Percentiles rank a stretch among this genome's conserved stretches.
Conservation (phyloP, 257 asterid genomes). For the Nicotiana paniculata region DNA sequence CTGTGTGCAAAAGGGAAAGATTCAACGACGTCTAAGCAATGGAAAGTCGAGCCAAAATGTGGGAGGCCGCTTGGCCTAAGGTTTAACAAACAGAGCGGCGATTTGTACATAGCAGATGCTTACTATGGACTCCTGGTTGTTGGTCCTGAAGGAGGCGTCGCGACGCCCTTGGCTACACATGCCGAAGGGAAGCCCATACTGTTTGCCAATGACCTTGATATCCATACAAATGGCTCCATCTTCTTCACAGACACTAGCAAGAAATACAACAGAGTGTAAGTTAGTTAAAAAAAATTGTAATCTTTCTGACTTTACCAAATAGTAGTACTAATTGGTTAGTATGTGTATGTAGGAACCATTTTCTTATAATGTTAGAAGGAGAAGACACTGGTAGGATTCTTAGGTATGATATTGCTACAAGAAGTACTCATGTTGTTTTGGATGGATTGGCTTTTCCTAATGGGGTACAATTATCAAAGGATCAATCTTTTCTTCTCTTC, state of each 20-base stretch:
- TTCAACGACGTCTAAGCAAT: slow-evolving; percentile 71
- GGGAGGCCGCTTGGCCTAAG: slow-evolving; percentile 91
- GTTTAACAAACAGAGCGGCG: slow-evolving; percentile 55
- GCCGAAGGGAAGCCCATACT: slow-evolving; percentile 60
- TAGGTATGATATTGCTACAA: slow-evolving; percentile 65
- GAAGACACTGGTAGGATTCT: slow-evolving; percentile 80
- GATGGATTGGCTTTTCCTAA: slow-evolving; percentile 79
- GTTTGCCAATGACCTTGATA: slow-evolving; percentile 90
- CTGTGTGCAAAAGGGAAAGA: slow-evolving; percentile 53
- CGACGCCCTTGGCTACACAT: slow-evolving; percentile 57
- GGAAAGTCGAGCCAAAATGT: slow-evolving; percentile 63
- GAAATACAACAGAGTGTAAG: slow-evolving; percentile 70
- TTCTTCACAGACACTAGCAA: slow-evolving; percentile 93
- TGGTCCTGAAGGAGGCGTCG: slow-evolving; percentile 74
- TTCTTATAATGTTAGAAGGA: slow-evolving; percentile 79
- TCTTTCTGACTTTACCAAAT: too few relatives aligned
- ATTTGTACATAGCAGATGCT: slow-evolving; percentile 83
- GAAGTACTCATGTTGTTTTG: slow-evolving; percentile 59
- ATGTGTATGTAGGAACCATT: slow-evolving; percentile 48
- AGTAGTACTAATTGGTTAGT: background rate
- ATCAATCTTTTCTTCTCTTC: slow-evolving; percentile 67
- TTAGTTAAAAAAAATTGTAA: background rate
- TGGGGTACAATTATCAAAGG: slow-evolving; percentile 80
- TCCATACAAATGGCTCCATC: slow-evolving; percentile 74
- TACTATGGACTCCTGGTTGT: slow-evolving; percentile 72